phyloP scores from a whole-genome alignment of 2,329 filamentous ascomycete species.

The Malbranchea zuffiana region DNA sequence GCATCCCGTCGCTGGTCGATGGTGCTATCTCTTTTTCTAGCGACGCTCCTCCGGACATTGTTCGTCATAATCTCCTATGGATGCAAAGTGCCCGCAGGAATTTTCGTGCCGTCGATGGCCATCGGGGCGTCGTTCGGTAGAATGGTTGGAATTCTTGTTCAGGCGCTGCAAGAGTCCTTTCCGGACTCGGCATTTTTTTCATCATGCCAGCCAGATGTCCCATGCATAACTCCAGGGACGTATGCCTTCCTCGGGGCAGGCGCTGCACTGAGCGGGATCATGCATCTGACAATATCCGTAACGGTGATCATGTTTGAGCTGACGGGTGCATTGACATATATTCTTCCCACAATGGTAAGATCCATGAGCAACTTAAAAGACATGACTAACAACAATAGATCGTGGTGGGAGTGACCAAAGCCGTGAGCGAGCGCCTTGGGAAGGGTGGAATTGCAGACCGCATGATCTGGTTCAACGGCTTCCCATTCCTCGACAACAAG shows the following conservation, averaged over 20 bases:
- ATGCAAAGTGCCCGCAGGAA: conserved; percentile 93
- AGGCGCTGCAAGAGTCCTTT: conserved; percentile 74
- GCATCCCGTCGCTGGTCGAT: conserved; percentile 63
- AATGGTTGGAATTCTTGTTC: conserved; percentile 87
- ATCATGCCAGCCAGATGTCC: conserved; percentile 77
- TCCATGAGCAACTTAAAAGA: not conserved
- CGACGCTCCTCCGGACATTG: conserved; percentile 68
- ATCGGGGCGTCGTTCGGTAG: conserved; percentile 89
- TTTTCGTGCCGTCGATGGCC: conserved; percentile 97
- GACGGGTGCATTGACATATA: conserved; percentile 93
- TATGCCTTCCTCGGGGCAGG: conserved; percentile 93
- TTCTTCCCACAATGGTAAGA: conserved; percentile 79
- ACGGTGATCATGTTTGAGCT: conserved; percentile 99
- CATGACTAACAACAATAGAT: conserved; percentile 43
- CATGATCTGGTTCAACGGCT: conserved; percentile 98
- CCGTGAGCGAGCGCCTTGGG: conserved; percentile 80
- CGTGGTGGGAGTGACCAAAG: conserved; percentile 92
- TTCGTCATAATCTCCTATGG: conserved; percentile 94
- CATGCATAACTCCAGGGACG: conserved; percentile 93
- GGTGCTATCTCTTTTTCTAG: conserved; percentile 63
- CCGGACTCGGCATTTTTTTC: conserved; percentile 77
- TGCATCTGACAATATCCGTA: conserved; percentile 94
- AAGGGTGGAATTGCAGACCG: conserved; percentile 94
- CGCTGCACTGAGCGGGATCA: conserved; percentile 85
- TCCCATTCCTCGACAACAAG: conserved; percentile 93